Base-by-base conservation (phyloP, 345 rosid species). In the Murraya paniculata region DNA sequence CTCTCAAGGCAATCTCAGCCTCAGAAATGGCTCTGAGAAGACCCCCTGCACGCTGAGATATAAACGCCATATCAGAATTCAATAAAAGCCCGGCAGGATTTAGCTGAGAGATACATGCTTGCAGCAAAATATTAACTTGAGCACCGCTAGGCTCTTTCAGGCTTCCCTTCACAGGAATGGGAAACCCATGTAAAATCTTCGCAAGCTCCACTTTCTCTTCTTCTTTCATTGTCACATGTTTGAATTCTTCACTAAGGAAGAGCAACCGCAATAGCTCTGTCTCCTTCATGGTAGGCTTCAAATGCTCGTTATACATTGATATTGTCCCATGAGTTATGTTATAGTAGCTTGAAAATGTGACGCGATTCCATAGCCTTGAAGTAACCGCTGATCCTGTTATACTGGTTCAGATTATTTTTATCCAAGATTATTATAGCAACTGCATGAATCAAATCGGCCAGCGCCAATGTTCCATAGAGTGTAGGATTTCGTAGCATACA, bases 181-280 rank as follows among this genome's bases (percentile, higher is more conserved):
- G 98, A 82, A 96, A 97, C 80, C 94, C 91, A 39, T 90, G 97
- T 90, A 96, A 74, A 64, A 94, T 97, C 85, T 94, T 94, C 0
- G 98, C 95, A 73, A 96, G 93, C 78, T 96, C 98, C 98, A 92
- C 90, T 88, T 96, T 94, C 93, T 96, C 99, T 84, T 94, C 97
- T 84, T 94, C 97, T 82, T 98, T 88, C 83, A 96, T 98, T 9
- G 95, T 90, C 35, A 94, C 98, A 82, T 92, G 91, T 77, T 91
- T 96, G 83, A 96, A 96, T 81, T 94, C 98, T 81, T 96, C 99
- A 80, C 97, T 96, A 6, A 91, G 89, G 19, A 94, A 94, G 69
- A 96, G 92, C 72, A 96, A 83, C 64, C 94, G 90, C 69, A 91
- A 96, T 10, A 94, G 93, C 80, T 94, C 97, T 74, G 94, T 96